Evolutionary conservation across 768 basidiomycete genomes (phyloP), one percentile per base, ranked within the genome.

Genomic region (Mycena latifolia): DNA sequence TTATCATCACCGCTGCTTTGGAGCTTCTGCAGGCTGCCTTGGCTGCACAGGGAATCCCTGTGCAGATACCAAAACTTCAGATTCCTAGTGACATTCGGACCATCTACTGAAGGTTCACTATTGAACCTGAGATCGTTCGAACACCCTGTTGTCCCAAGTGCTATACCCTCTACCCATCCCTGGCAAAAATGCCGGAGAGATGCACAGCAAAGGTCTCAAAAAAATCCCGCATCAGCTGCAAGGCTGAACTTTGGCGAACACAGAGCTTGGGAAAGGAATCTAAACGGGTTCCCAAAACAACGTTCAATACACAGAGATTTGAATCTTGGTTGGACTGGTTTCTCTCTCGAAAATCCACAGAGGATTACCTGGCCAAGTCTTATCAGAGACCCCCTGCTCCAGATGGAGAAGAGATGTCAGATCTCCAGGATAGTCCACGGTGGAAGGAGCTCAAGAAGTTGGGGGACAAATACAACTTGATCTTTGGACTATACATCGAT

Each of bases 401-500:
- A 28, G 55, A 57, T 11, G 55, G 55, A 14, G 31, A 28, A 22
- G 25, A 25, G 22, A 57, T 57, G 25, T 2, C 15, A 25, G 55
- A 57, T 57, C 24, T 57, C 12, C 55, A 57, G 41, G 55, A 57
- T 22, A 57, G 55, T 46, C 55, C n/a, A 12, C 17, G 22, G n/a
- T 71, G 70, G 70, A 22, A 53, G 6, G 33, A 46, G 24, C 18
- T 65, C 2, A 41, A 31, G 25, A 25, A 45, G 15, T 48, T 39
- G 35, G 28, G 54, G 7, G 22, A 20, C n/a, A 37, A 31, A 24
- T 67, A 68, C 60, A 37, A 56, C 41, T 56, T 75, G 10, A 47
- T 66, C 2, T 71, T 72, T 57, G 57, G 65, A 22, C 29, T 75
- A 5, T 75, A 70, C 29, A 59, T 71, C 12, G 71, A 74, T 56